Conservation (phyloP, 2,329 filamentous ascomycete species). For the Pestalotiopsis sp. region DNA sequence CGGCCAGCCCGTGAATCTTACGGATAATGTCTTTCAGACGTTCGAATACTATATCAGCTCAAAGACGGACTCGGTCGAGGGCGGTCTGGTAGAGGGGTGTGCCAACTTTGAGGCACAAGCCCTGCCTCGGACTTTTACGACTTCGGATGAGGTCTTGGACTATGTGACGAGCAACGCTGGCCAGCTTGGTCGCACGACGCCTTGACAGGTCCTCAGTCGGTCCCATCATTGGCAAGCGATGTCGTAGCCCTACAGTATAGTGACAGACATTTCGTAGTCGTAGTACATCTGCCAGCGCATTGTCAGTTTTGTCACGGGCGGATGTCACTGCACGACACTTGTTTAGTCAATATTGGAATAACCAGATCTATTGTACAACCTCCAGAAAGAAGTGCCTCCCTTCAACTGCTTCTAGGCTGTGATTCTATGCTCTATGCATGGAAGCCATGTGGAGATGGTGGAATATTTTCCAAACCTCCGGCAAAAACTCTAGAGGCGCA, state of each 20-base stretch:
- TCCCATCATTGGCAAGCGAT: not conserved
- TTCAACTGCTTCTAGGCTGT: conserved; percentile 30
- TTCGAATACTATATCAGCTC: conserved; percentile 18
- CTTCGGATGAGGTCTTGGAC: conserved; percentile 16
- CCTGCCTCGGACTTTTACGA: conserved; percentile 17
- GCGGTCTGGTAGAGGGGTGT: conserved; percentile 18
- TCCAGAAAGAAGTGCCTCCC: conserved; percentile 24
- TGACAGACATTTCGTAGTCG: too few species aligned
- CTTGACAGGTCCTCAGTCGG: not conserved
- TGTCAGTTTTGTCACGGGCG: too few species aligned
- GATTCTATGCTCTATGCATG: conserved; percentile 30
- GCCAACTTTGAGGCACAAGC: conserved; percentile 17
- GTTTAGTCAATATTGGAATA: not conserved
- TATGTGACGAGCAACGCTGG: conserved; percentile 22
- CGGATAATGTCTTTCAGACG: conserved; percentile 15
- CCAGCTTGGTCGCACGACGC: conserved; percentile 14
- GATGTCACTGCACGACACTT: too few species aligned
- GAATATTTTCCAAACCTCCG: conserved; percentile 19
- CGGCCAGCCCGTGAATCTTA: conserved; percentile 17
- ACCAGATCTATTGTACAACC: conserved; percentile 35
- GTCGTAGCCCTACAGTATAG: too few species aligned
- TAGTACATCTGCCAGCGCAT: too few species aligned
- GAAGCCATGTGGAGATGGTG: conserved; percentile 21
- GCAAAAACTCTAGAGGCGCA: conserved; percentile 15
- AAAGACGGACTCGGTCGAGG: conserved; percentile 17